These are phyloP conservation scores for Saccharomyces hybrid DNA, from an alignment of 1,139 yeast species.

Conservation along the genomic window DNA sequence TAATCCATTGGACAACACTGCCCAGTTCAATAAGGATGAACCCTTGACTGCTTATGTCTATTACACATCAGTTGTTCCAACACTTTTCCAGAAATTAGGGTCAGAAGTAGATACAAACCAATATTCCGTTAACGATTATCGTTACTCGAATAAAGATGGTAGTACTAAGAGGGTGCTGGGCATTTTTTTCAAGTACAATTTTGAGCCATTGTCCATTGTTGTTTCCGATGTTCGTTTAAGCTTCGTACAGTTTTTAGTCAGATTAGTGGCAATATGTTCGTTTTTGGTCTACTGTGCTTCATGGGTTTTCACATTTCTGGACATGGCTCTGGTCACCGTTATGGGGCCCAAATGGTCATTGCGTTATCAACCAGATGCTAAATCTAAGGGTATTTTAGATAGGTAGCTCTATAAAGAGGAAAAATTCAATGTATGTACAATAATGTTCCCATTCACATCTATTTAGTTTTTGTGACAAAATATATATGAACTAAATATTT, in stretches of 20 bases:
- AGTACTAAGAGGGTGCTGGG: slow-evolving; percentile 49
- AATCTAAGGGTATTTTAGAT: slow-evolving; percentile 21
- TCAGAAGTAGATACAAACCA: slow-evolving; percentile 72
- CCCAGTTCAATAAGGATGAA: slow-evolving; percentile 42
- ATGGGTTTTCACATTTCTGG: slow-evolving; percentile 31
- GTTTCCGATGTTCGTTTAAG: slow-evolving; percentile 66
- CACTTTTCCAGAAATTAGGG: slow-evolving; percentile 65
- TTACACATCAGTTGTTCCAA: slow-evolving; percentile 76
- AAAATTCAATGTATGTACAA: not conserved
- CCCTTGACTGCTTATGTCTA: slow-evolving; percentile 49
- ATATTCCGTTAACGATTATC: slow-evolving; percentile 65
- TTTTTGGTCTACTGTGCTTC: slow-evolving; percentile 31
- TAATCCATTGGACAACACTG: slow-evolving; percentile 78
- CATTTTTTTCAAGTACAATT: slow-evolving; percentile 72
- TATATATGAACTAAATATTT: not conserved
- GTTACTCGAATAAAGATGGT: slow-evolving; percentile 24
- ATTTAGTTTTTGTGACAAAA: not conserved
- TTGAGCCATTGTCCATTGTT: slow-evolving; percentile 73
- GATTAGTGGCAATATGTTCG: slow-evolving; percentile 59
- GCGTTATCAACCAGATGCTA: slow-evolving; percentile 25
- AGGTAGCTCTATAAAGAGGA: not conserved
- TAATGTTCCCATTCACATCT: not conserved
- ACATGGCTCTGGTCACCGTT: slow-evolving; percentile 28
- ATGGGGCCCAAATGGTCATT: slow-evolving; percentile 32
- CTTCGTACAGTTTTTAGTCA: slow-evolving; percentile 67